Base-by-base conservation (phyloP, 192 early-diverging fungal genomes). In the Gamsiella multidivaricata region DNA sequence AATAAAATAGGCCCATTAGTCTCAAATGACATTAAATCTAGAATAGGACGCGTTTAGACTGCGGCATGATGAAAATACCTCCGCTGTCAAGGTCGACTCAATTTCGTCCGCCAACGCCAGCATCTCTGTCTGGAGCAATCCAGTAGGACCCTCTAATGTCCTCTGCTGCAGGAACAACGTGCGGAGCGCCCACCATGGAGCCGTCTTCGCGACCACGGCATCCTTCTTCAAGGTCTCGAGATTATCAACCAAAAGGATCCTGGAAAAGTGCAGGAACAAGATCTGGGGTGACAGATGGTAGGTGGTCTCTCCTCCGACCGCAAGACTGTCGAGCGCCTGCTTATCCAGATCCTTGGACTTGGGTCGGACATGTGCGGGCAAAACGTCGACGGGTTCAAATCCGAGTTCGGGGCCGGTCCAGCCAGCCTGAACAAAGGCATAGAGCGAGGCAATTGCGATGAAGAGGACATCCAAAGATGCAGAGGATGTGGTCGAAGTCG, bases 371-470 rank as follows among this genome's bases (percentile, higher is more conserved):
- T 50, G 55, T 62, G 69, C 83, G 11, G 90, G 90, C 11, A 98
- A 66, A 12, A 94, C 46, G 11, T 84, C 68, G 17, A 80, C 74
- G 0, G 89, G 73, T 57, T 92, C 87, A 9, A 92, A 74, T 11
- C 79, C 74, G 12, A 96, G 46, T 7, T 82, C 68, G 8, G 96
- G 96, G 5, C 96, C 96, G 1, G 96, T 98, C 93, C 94, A 97
- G 57, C 87, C 89, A 33, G 85, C 82, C 82, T 98, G 95, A 20
- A 96, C 66, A 83, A 98, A 98, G 20, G 87, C 82, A 31, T 90
- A 88, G n/a, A 98, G 83, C 33, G 85, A 85, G 2, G 92, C 90
- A 23, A 90, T 85, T 36, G 85, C 93, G 12, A 96, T 65, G 23
- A 61, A 61, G 23, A 92, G 78, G 12, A 92, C 52, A 18, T 83